These are phyloP conservation scores for Fagopyrum tataricum DNA, from an alignment of 148 eudicot genomes.

Conservation along the genomic window DNA sequence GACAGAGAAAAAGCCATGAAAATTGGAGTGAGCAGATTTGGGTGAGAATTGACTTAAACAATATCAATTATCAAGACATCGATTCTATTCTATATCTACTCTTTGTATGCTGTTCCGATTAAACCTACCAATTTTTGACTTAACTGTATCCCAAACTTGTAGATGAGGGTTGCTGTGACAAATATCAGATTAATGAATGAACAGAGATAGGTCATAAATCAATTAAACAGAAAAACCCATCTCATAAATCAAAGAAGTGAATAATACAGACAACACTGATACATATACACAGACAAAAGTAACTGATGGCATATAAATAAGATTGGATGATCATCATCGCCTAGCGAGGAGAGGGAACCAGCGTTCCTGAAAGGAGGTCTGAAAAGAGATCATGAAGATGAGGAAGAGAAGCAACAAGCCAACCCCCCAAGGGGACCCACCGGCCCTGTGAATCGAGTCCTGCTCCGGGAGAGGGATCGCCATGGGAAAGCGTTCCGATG, in stretches of 20 bases:
- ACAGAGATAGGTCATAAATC: too few species aligned
- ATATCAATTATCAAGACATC: background rate
- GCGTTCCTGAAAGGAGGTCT: conserved; percentile 37
- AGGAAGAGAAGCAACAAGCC: conserved; percentile 49
- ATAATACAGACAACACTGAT: background rate
- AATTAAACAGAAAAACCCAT: background rate
- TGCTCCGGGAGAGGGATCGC: conserved; percentile 38
- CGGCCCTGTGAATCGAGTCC: conserved; percentile 38
- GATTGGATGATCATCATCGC: conserved; percentile 6
- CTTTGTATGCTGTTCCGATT: background rate
- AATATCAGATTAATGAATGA: too few species aligned
- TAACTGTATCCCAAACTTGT: too few species aligned
- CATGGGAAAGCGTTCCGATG: conserved; percentile 23
- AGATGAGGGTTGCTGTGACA: too few species aligned
- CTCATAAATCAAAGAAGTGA: background rate
- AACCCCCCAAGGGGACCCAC: conserved; percentile 63
- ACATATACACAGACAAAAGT: background rate
- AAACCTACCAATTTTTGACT: background rate
- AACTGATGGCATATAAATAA: background rate
- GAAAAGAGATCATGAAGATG: conserved; percentile 55
- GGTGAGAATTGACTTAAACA: background rate
- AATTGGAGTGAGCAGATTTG: background rate
- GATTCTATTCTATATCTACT: background rate
- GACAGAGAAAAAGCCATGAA: background rate
- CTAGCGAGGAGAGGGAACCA: conserved; percentile 45